Evolutionary conservation across 2,329 filamentous ascomycete genomes (phyloP).

Genomic region (Aspergillus neoniger): DNA sequence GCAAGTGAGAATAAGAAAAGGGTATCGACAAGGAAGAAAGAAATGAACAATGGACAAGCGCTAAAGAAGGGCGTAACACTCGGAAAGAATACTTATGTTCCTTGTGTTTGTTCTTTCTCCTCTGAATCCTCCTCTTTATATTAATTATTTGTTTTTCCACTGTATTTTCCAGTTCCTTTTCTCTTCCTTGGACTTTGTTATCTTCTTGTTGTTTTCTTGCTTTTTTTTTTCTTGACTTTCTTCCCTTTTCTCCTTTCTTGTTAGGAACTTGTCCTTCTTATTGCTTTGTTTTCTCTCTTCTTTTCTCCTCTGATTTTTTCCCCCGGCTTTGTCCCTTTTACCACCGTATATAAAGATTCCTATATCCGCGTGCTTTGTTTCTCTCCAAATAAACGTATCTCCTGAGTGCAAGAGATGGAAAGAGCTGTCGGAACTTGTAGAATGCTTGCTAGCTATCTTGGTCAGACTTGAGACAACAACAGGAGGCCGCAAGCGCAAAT

Average conservation of each 20-base stretch:
- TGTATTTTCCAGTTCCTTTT: conserved; percentile 18
- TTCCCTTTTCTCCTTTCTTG: conserved; percentile 17
- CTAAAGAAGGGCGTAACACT: conserved; percentile 4
- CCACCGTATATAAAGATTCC: conserved; percentile 21
- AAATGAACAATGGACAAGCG: conserved; percentile 1
- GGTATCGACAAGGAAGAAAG: neutral
- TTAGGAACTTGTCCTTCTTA: conserved; percentile 14
- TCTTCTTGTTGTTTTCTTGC: conserved; percentile 10
- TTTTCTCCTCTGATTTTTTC: conserved; percentile 19
- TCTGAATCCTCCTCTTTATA: too few relatives aligned
- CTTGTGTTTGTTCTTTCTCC: neutral
- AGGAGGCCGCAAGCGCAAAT: conserved; percentile 36
- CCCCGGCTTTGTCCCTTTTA: conserved; percentile 19
- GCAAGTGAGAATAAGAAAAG: conserved; percentile 11
- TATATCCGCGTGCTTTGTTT: conserved; percentile 28
- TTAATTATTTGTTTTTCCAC: conserved; percentile 13
- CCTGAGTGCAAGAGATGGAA: conserved; percentile 39
- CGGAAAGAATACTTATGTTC: conserved; percentile 11
- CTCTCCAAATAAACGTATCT: conserved; percentile 23
- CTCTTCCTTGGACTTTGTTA: conserved; percentile 13
- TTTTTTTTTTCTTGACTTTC: conserved; percentile 7
- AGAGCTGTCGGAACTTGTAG: conserved; percentile 43
- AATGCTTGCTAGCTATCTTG: conserved; percentile 51
- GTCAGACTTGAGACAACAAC: conserved; percentile 42
- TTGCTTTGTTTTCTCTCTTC: conserved; percentile 22